Evolutionary conservation across 78 protist genomes (phyloP).

Genomic region (Anaeramoeba flamelloides): DNA sequence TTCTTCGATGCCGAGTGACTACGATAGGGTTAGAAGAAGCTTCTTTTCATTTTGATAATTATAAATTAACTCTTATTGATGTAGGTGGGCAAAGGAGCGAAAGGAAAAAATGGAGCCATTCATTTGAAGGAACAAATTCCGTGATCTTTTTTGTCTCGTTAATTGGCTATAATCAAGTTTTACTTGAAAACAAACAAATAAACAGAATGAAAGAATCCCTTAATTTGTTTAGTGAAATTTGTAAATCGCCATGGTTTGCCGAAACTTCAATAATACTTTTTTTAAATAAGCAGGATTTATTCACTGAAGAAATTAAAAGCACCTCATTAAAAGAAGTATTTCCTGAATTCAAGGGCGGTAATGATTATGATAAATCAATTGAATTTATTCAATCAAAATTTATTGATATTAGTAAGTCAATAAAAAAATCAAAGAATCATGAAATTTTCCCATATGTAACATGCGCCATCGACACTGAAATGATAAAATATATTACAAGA

Average conservation of each 20-base stretch:
- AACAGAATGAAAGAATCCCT: background rate
- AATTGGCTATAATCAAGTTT: background rate
- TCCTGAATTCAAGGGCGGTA: too few species aligned
- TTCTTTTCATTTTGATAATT: background rate
- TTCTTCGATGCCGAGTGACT: background rate
- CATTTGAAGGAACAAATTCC: background rate
- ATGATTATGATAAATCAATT: too few species aligned
- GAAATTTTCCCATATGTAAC: too few species aligned
- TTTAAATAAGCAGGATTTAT: background rate
- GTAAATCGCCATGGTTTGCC: background rate
- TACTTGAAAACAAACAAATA: background rate
- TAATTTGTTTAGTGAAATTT: background rate
- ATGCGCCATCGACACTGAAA: too few species aligned
- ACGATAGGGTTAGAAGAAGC: background rate
- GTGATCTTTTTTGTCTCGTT: background rate
- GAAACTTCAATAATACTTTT: background rate
- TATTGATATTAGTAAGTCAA: too few species aligned
- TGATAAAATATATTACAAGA: too few species aligned
- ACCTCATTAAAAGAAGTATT: too few species aligned
- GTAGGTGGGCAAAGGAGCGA: background rate
- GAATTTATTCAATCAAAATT: too few species aligned
- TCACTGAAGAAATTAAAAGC: background rate
- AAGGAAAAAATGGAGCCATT: background rate
- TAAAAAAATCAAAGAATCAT: too few species aligned
- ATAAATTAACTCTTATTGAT: background rate